phyloP scores from a whole-genome alignment of 306 rosid species.

The Glycine soja region DNA sequence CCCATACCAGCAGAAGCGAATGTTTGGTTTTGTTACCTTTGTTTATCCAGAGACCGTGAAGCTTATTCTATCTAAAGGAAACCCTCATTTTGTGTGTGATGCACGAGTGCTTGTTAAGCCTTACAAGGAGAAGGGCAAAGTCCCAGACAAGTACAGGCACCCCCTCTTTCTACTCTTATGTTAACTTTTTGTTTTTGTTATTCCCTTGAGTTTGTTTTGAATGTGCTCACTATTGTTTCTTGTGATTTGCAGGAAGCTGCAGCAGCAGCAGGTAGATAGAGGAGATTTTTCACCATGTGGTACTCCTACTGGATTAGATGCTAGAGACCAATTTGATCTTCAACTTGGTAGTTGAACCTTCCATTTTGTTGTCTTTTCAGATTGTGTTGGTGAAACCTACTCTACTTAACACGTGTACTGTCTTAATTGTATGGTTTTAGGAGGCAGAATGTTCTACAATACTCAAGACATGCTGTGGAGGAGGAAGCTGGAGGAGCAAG shows the following conservation, averaged over 20 bases:
- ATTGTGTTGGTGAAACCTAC: neutral
- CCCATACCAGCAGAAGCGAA: conserved; percentile 97
- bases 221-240: conserved; percentile 19
- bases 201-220: neutral
- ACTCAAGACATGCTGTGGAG: conserved; percentile 88
- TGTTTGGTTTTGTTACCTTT: conserved; percentile 97
- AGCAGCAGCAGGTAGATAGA: conserved; percentile 70
- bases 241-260: conserved; percentile 75
- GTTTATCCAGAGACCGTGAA: conserved; percentile 93
- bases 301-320: conserved; percentile 84
- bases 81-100: conserved; percentile 98
- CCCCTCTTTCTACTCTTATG: conserved; percentile 16
- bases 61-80: conserved; percentile 89
- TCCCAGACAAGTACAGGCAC: conserved; percentile 95
- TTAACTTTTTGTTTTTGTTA: neutral
- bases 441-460: conserved; percentile 82
- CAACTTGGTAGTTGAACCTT: conserved; percentile 67
- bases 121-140: conserved; percentile 99
- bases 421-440: conserved; percentile 42
- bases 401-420: neutral
- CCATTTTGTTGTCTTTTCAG: neutral
- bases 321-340: conserved; percentile 83
- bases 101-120: conserved; percentile 98
- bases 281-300: conserved; percentile 96
- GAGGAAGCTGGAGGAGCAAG: conserved; percentile 93